Conservation (phyloP, 1,284 basidiomycete species). For the Nidula niveotomentosa region DNA sequence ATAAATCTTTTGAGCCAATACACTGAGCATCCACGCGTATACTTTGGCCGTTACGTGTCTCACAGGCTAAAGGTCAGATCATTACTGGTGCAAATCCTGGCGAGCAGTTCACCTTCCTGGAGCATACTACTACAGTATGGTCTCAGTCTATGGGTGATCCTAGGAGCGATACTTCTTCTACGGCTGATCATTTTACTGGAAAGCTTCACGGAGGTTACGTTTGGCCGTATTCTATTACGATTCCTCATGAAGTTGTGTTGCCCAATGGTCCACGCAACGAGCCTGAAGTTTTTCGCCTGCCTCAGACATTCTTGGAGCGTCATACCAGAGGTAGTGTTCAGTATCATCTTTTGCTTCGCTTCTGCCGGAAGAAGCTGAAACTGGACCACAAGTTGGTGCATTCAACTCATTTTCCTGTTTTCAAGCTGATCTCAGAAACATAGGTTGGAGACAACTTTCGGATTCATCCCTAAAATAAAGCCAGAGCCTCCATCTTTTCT, state of each 20-base stretch:
- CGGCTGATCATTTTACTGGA: conserved; percentile 13
- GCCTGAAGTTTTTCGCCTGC: conserved; percentile 20
- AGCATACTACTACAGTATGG: conserved; percentile 21
- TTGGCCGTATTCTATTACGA: conserved; percentile 30
- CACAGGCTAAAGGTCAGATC: conserved; percentile 20
- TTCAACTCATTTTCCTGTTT: conserved; percentile 1
- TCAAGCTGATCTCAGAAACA: conserved; percentile 1
- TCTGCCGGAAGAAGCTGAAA: conserved; percentile 24
- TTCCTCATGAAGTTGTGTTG: conserved; percentile 23
- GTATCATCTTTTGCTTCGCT: conserved; percentile 27
- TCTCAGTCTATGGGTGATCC: conserved; percentile 23
- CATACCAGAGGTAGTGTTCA: conserved; percentile 26
- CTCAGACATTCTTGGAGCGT: conserved; percentile 33
- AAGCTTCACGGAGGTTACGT: conserved; percentile 28
- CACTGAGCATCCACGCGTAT: neutral
- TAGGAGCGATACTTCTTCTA: conserved; percentile 5
- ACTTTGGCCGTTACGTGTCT: neutral
- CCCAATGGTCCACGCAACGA: conserved; percentile 11
- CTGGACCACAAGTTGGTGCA: conserved; percentile 24
- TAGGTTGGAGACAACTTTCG: conserved; percentile 31
- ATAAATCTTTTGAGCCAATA: neutral
- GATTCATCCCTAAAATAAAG: conserved; percentile 31
- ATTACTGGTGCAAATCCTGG: conserved; percentile 20
- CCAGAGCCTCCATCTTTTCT: conserved; percentile 31
- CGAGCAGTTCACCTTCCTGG: conserved; percentile 25